Conservation (phyloP, 257 asterid genomes). For the Lithospermum erythrorhizon region DNA sequence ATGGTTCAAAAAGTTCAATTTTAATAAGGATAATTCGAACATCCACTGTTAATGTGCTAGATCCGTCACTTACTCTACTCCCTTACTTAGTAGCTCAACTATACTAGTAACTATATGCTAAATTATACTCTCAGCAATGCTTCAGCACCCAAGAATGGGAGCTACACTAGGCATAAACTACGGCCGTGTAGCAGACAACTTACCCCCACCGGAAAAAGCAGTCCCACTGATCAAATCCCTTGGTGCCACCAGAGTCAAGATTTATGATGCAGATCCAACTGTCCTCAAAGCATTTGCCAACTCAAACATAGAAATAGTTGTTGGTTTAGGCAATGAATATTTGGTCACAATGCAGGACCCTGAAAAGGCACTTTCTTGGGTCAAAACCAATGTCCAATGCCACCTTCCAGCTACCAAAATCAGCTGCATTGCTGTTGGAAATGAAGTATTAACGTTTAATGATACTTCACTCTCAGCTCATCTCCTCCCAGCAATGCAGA, state of each 20-base stretch:
- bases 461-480: slow-evolving; percentile 25
- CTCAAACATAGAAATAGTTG: slow-evolving; percentile 42
- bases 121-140: too few relatives aligned
- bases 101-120: too few relatives aligned
- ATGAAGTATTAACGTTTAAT: slow-evolving; percentile 41
- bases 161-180: slow-evolving; percentile 69
- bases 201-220: slow-evolving; percentile 61
- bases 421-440: slow-evolving; percentile 73
- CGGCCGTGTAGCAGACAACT: slow-evolving; percentile 76
- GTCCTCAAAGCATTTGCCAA: slow-evolving; percentile 60
- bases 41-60: too few relatives aligned
- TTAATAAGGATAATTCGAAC: too few relatives aligned
- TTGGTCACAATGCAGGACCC: slow-evolving; percentile 56
- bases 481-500: slow-evolving; percentile 74
- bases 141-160: slow-evolving; percentile 7
- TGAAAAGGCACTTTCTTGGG: slow-evolving; percentile 56
- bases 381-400: slow-evolving; percentile 54
- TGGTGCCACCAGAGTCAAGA: slow-evolving; percentile 47
- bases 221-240: slow-evolving; percentile 45
- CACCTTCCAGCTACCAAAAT: slow-evolving; percentile 48
- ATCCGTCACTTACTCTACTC: too few relatives aligned
- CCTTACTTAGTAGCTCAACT: too few relatives aligned
- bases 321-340: slow-evolving; percentile 61
- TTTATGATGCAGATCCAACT: slow-evolving; percentile 69
- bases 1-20: too few relatives aligned